Base-by-base conservation (phyloP, 78 protist genomes). In the Polysphondylium violaceum region DNA sequence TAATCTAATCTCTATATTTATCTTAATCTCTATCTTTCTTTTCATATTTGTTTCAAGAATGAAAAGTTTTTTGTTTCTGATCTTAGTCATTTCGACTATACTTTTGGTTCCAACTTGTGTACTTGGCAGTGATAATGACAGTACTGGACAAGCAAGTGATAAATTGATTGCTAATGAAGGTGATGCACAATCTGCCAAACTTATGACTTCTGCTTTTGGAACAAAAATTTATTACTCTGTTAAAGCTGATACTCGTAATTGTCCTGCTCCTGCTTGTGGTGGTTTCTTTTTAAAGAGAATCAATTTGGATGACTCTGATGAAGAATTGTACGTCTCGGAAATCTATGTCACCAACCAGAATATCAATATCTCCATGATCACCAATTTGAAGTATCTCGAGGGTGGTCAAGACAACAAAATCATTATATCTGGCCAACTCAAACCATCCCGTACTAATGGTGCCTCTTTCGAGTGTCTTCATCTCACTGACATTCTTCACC, bases 241-340 rank as follows among this genome's bases (percentile, higher is more conserved):
- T 33, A 27, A 63, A 21, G 1, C 44, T 14, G 78, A 72, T 72
- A 6, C 1, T 33, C 44, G 60, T 50, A 31, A 72, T 12, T 72
- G 78, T 51, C 19, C 44, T 33, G 12, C 36, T 14, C 64, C 78
- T 29, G 58, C 25, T 50, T 72, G 78, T 51, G 63, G 64, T 11
- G 78, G 78, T 6, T 51, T 41, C 60, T 43, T 72, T 36, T 29
- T 72, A 8, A 72, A 72, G 19, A 33, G 23, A n/a, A 19, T 72
- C 7, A 72, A 72, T 72, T 21, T 44, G 19, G 59, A 38, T 21
- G 78, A 50, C 1, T 31, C 25, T 0, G 36, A 60, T 27, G n/a
- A 50, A 50, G 78, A 72, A 19, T 50, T 33, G 27, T 72, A 72
- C 51, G 38, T 72, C 51, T 33, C 51, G 44, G 78, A 72, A 72